These are phyloP conservation scores for Quercus engelmannii DNA, from an alignment of 306 rosid genomes.

Conservation along the genomic window DNA sequence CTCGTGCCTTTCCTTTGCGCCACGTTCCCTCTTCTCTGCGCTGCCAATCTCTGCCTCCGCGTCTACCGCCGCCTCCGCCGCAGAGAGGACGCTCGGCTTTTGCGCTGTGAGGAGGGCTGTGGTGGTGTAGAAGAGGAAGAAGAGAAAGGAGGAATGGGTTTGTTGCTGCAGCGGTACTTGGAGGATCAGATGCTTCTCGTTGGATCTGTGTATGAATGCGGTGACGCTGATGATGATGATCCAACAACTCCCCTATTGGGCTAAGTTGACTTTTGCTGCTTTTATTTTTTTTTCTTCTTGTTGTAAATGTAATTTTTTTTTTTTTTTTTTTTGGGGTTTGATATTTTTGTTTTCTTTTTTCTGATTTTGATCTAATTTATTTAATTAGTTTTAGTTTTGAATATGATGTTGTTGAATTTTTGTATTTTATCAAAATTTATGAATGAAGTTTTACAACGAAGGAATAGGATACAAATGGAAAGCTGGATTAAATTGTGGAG, in stretches of 20 bases:
- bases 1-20: constrained; percentile 35
- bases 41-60: constrained; percentile 30
- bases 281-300: fast-evolving
- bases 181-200: constrained; percentile 41
- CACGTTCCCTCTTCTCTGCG: constrained; percentile 34
- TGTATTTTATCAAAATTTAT: no score
- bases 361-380: no score
- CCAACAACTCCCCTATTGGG: neutral
- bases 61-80: constrained; percentile 4
- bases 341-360: no score
- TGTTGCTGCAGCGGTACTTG: constrained; percentile 40
- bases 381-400: no score
- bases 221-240: constrained; percentile 15
- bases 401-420: no score
- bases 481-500: no score
- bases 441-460: no score
- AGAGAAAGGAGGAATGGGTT: constrained; percentile 11
- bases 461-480: no score
- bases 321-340: no score
- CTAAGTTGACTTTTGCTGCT: no score
- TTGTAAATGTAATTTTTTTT: no score
- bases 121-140: neutral
- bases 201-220: constrained; percentile 38
- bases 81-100: constrained; percentile 14
- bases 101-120: constrained; percentile 35